Base-by-base conservation (phyloP, 495 filamentous ascomycete genomes). In the Lasiosphaeriaceae sp. region DNA sequence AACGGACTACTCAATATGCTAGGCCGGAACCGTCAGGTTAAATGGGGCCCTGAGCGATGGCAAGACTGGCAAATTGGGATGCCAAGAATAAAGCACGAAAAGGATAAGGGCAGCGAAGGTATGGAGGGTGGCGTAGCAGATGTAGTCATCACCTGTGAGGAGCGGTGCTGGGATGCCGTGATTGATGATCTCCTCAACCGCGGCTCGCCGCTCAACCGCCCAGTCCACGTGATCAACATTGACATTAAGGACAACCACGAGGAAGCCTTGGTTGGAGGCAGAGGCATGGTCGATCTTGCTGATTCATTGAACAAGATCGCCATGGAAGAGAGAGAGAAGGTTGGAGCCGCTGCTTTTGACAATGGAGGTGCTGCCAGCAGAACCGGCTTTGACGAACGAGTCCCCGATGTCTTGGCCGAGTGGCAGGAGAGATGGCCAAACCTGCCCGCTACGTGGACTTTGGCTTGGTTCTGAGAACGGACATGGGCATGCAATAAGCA, bases 211-310 rank as follows among this genome's bases (percentile, higher is more conserved):
- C 77, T 97, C 22, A 97, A 97, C 72, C 79, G 89, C 11, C 91
- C 93, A 0, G 92, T 99, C 11, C 94, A 99, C 68, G 87, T 99
- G 55, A 91, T 99, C 75, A 97, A 97, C 66, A 86, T 99, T 49
- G 94, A 97, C 70, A 97, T 99, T 67, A 93, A 87, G 70, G 95
- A 99, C 74, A 99, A 97, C 64, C 93, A 97, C 68, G 91, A 97
- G 65, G 95, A 99, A 65, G 95, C 95, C 0, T 77, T 91, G 12
- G 80, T 96, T 3, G 95, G 94, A 9, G 95, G 95, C 11, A 87
- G 84, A 58, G 95, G 89, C 6, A 99, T 99, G 50, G 80, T 96
- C 23, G 95, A 97, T 62, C 78, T 99, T 37, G 95, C 94, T 0
- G 84, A 92, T 60, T 85, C 84, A 31, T 71, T 99, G 55, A 97